These are phyloP conservation scores for Aureoboletus auriporus DNA, from an alignment of 768 basidiomycete species.

Conservation along the genomic window DNA sequence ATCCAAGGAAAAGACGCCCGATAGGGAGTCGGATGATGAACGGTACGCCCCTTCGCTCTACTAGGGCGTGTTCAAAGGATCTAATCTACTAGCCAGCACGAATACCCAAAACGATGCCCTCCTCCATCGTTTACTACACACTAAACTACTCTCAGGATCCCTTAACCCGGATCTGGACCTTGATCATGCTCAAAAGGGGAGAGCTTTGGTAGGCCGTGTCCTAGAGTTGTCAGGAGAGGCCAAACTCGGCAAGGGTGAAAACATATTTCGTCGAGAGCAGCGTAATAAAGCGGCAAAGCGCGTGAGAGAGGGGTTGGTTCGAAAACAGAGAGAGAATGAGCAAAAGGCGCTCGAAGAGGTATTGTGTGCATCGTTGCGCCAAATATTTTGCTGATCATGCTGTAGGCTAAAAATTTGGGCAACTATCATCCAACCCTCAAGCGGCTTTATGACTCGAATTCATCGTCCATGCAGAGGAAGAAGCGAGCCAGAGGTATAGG, in stretches of 20 bases:
- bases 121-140: constrained; percentile 77
- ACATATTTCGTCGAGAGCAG: constrained; percentile 53
- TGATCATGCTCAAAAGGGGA: constrained; percentile 63
- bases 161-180: constrained; percentile 57
- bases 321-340: constrained; percentile 57
- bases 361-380: constrained; percentile 1
- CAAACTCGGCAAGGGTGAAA: constrained; percentile 75
- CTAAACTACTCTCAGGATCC: constrained; percentile 72
- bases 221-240: constrained; percentile 65
- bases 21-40: constrained; percentile 53
- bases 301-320: constrained; percentile 64
- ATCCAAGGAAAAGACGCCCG: constrained; percentile 17
- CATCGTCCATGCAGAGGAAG: constrained; percentile 24
- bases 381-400: constrained; percentile 5
- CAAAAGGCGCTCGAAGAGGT: constrained; percentile 67
- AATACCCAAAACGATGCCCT: constrained; percentile 75
- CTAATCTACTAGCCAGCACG: constrained; percentile 41
- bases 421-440: constrained; percentile 83
- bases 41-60: constrained; percentile 32
- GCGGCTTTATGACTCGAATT: constrained; percentile 50
- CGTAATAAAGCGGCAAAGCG: constrained; percentile 67
- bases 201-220: constrained; percentile 74
- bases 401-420: constrained; percentile 76
- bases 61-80: not conserved
- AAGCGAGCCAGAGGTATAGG: constrained; percentile 63